Evolutionary conservation across 208 protist species (phyloP), one percentile per base, ranked within the genome.

Genomic region (Polymyxa betae): DNA sequence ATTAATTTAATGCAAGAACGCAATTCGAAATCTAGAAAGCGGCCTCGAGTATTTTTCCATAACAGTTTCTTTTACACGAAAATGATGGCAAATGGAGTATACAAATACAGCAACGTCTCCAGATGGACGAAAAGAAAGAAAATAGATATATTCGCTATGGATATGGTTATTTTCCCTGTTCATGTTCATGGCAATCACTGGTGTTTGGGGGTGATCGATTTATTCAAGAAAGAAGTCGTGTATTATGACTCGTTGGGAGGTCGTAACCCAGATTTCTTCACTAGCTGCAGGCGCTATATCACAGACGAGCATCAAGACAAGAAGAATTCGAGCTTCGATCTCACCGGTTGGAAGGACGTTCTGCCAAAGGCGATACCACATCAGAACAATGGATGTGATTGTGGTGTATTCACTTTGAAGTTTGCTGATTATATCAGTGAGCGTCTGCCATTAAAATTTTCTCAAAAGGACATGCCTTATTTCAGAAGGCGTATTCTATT

Each of bases 1-100:
- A 82, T 82, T 43, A 82, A n/a, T n/a, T 38, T 82, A n/a, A 82
- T 82, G 72, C 72, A 82, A n/a, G 72, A 82, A n/a, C 72, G 72
- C n/a, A 82, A 82, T 43, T 20, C 10, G 16, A 43, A 82, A n/a
- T 43, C 35, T n/a, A 35, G 10, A 20, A 43, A 5, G 16, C 12
- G 16, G 5, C 72, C 72, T 16, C 10, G 5, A n/a, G n/a, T 82
- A 35, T 82, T 82, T 43, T 82, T 82, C n/a, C 72, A 82, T n/a
- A 82, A 82, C n/a, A 45, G 35, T 35, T 82, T 82, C 72, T 82
- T 82, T 82, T 82, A 82, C 40, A 20, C 16, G 16, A 82, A 82
- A n/a, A 5, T 82, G 35, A n/a, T 43, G 35, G 5, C 72, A 5
- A 43, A 82, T 43, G 72, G 72, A 5, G 12, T 5, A n/a, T 82